A percentile compares a stretch with the other conserved stretches of the same genome.
Evolutionary conservation across 2,329 filamentous ascomycete genomes (phyloP).

Genomic region (Colletotrichum filicis): DNA sequence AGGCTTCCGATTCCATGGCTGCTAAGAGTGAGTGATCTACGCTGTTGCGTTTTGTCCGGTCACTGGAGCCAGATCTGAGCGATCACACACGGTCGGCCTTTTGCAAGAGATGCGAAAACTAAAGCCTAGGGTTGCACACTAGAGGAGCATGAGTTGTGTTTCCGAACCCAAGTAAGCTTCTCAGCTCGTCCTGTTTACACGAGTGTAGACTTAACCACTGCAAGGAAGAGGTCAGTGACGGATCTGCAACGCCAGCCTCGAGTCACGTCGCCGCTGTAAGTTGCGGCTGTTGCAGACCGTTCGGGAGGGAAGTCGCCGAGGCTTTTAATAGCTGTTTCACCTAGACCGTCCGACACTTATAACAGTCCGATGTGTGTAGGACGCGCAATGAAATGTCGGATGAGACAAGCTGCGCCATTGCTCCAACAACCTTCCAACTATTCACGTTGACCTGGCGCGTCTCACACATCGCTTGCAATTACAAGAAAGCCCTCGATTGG

Average conservation of each 20-base stretch:
- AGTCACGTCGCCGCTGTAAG: conserved; percentile 18
- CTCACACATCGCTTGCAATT: not conserved
- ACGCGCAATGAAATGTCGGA: conserved; percentile 23
- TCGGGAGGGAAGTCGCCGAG: conserved; percentile 21
- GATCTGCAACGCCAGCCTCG: conserved; percentile 31
- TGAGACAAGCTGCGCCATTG: conserved; percentile 27
- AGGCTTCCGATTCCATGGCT: conserved; percentile 11
- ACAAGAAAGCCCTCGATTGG: not conserved
- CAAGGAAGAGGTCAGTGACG: conserved; percentile 17
- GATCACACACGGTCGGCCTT: not conserved
- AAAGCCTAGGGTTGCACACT: not conserved
- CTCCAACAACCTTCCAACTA: conserved; percentile 6
- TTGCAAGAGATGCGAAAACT: not conserved
- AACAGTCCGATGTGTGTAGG: conserved; percentile 4
- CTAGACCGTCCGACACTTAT: conserved; percentile 14
- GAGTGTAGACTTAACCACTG: not conserved
- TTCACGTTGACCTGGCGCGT: not conserved
- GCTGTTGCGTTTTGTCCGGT: not conserved
- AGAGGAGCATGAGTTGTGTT: not conserved
- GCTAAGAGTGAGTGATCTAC: conserved; percentile 15
- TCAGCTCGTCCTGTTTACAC: not conserved
- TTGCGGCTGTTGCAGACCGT: conserved; percentile 24
- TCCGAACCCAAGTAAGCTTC: not conserved
- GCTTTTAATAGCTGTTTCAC: conserved; percentile 35
- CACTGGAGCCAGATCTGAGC: not conserved